These are phyloP conservation scores for Fusarium annulatum DNA, from an alignment of 2,329 filamentous ascomycete genomes.

Conservation along the genomic window DNA sequence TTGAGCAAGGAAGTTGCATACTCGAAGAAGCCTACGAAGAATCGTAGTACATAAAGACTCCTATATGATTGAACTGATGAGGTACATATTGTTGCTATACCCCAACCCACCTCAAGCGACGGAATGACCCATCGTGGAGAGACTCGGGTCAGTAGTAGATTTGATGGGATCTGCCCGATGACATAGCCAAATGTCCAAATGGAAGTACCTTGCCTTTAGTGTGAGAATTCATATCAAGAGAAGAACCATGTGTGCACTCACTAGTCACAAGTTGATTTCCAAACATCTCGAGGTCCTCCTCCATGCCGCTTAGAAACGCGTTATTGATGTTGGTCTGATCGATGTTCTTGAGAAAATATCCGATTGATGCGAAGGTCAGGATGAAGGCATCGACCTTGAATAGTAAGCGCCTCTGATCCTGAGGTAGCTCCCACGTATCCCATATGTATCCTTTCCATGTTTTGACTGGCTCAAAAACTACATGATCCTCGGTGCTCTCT, in stretches of 20 bases:
- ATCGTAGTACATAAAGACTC: conserved; percentile 25
- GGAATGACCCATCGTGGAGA: conserved; percentile 18
- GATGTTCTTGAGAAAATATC: conserved; percentile 5
- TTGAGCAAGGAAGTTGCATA: not conserved
- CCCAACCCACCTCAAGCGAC: conserved; percentile 21
- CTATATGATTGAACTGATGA: conserved; percentile 4
- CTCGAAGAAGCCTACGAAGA: conserved; percentile 37
- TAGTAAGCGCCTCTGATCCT: not conserved
- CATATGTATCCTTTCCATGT: conserved; percentile 6
- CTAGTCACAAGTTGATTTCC: conserved; percentile 3
- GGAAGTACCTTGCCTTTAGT: conserved; percentile 12
- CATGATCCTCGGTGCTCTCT: not conserved
- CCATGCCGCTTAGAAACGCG: not conserved
- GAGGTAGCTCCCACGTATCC: not conserved
- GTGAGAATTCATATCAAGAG: not conserved
- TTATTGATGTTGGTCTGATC: conserved; percentile 2
- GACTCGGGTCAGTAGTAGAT: conserved; percentile 36
- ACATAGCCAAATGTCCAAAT: conserved; percentile 40
- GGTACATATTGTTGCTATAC: conserved; percentile 14
- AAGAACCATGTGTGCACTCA: not conserved
- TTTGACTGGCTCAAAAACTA: not conserved
- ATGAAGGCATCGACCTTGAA: not conserved
- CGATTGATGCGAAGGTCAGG: not conserved
- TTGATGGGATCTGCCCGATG: conserved; percentile 41
- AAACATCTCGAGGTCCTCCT: not conserved